Conservation (phyloP, 192 early-diverging fungal species). For the Linnemannia hyalina region DNA sequence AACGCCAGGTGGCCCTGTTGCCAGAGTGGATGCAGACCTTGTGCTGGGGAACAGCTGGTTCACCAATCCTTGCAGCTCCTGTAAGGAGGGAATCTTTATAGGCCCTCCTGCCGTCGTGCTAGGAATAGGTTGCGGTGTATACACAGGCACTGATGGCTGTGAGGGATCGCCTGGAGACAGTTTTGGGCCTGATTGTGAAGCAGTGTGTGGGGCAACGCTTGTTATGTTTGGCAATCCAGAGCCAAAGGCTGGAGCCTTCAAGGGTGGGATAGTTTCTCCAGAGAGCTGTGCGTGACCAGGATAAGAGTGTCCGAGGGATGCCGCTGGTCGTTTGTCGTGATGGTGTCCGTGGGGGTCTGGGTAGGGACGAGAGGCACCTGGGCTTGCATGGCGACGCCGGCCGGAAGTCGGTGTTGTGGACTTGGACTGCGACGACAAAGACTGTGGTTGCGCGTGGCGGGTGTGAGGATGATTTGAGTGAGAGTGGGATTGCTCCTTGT, state of each 20-base stretch:
- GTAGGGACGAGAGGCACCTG: conserved; percentile 19
- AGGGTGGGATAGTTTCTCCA: neutral
- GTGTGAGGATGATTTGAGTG: conserved; percentile 11
- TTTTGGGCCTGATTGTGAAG: neutral
- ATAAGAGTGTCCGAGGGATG: neutral
- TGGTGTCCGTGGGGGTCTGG: neutral
- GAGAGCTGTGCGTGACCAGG: neutral
- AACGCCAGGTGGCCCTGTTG: neutral
- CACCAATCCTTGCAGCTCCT: conserved; percentile 46
- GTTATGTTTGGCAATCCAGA: neutral
- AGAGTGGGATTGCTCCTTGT: conserved; percentile 55
- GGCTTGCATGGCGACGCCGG: neutral
- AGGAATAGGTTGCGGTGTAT: neutral
- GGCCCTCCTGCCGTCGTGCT: neutral
- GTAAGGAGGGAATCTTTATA: conserved; percentile 25
- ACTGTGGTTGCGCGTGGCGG: neutral
- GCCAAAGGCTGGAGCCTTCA: neutral
- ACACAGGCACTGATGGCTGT: neutral
- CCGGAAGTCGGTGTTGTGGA: neutral
- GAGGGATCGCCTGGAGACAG: neutral
- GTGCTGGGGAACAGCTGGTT: conserved; percentile 40
- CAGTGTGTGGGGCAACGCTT: neutral
- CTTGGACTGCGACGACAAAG: conserved; percentile 24
- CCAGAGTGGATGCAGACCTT: neutral
- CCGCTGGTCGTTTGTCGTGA: neutral